These are phyloP conservation scores for Acarospora socialis DNA, from an alignment of 2,329 filamentous ascomycete genomes.

Conservation along the genomic window DNA sequence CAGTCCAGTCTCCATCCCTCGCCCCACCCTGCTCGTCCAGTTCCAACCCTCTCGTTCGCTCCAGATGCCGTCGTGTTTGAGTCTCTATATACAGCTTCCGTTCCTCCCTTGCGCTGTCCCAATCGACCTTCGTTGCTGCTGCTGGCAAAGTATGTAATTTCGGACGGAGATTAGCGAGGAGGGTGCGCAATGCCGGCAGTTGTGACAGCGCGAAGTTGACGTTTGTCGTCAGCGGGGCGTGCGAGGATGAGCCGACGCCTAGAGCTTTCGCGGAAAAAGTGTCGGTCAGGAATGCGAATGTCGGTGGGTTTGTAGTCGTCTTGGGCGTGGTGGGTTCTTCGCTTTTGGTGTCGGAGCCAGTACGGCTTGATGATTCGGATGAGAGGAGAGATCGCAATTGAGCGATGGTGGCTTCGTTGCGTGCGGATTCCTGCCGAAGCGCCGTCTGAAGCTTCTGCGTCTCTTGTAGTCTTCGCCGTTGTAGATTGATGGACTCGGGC, in stretches of 20 bases:
- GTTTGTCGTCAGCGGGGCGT: constrained; percentile 29
- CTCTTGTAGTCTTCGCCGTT: constrained; percentile 61
- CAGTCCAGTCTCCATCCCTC: constrained; percentile 21
- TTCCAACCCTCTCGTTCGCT: constrained; percentile 34
- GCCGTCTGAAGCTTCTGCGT: constrained; percentile 60
- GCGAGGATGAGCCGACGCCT: constrained; percentile 28
- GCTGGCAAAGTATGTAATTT: constrained; percentile 38
- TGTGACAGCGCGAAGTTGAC: constrained; percentile 66
- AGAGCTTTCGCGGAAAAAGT: constrained; percentile 32
- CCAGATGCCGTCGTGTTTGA: constrained; percentile 62
- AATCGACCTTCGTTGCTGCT: constrained; percentile 23
- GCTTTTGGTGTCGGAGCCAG: constrained; percentile 10
- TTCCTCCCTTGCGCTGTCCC: constrained; percentile 49
- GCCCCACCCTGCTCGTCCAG: no score
- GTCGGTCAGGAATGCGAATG: constrained; percentile 44
- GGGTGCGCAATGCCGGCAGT: constrained; percentile 58
- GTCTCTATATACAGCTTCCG: constrained; percentile 71
- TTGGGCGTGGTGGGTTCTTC: constrained; percentile 13
- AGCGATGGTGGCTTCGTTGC: constrained; percentile 56
- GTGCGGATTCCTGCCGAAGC: constrained; percentile 53
- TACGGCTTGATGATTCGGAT: constrained; percentile 1
- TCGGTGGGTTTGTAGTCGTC: constrained; percentile 14
- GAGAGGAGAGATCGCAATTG: constrained; percentile 48
- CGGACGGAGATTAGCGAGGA: constrained; percentile 54
- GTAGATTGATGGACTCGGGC: constrained; percentile 53